Evolutionary conservation across 352 stramenopile genomes (phyloP).

Genomic region (Globisporangium canariense): DNA sequence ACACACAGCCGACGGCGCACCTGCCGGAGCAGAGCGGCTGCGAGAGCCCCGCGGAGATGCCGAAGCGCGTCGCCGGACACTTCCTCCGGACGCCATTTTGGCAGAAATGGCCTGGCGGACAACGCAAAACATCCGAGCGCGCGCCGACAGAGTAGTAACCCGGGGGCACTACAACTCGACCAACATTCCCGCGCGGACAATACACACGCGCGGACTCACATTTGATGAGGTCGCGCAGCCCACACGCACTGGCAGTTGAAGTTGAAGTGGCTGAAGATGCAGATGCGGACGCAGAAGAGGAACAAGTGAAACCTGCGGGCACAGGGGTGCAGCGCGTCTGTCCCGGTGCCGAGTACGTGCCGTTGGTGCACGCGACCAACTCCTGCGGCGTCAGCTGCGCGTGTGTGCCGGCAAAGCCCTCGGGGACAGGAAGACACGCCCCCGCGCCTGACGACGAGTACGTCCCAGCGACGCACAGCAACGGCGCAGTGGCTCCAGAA

Average conservation of each 20-base stretch:
- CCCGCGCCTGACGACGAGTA: slow-evolving; percentile 32
- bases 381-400: slow-evolving; percentile 30
- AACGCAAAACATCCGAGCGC: slow-evolving; percentile 35
- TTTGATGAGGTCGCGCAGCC: slow-evolving; percentile 31
- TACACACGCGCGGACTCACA: slow-evolving; percentile 42
- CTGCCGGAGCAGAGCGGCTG: slow-evolving; percentile 41
- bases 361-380: slow-evolving; percentile 39
- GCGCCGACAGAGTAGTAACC: slow-evolving; percentile 47
- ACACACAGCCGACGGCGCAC: slow-evolving; percentile 46
- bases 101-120: slow-evolving; percentile 51
- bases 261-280: not conserved
- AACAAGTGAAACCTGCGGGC: slow-evolving; percentile 46
- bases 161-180: slow-evolving; percentile 29
- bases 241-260: slow-evolving; percentile 19
- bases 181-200: slow-evolving; percentile 40
- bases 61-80: slow-evolving; percentile 48
- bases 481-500: slow-evolving; percentile 17
- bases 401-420: slow-evolving; percentile 32
- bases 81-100: slow-evolving; percentile 29
- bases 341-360: slow-evolving; percentile 49
- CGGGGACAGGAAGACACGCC: slow-evolving; percentile 34
- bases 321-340: slow-evolving; percentile 38
- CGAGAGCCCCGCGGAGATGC: slow-evolving; percentile 29
- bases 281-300: slow-evolving; percentile 5
- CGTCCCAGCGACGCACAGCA: slow-evolving; percentile 33